Conservation (phyloP, 2,329 filamentous ascomycete genomes). For the Tolypocladium album region DNA sequence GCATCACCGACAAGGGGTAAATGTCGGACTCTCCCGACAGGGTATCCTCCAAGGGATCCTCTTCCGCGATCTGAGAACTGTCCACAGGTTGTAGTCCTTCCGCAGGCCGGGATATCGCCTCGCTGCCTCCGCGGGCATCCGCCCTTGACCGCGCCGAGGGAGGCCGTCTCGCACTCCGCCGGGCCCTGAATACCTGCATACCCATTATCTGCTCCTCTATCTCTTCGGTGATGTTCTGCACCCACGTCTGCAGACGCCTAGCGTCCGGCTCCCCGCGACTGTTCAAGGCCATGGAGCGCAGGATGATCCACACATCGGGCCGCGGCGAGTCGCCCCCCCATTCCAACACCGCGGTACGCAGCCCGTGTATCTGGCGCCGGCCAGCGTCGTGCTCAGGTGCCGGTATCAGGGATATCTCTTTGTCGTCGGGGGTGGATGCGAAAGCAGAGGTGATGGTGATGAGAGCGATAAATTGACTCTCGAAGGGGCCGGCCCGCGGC, state of each 20-base stretch:
- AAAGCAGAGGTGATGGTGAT: constrained; percentile 29
- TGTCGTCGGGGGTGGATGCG: constrained; percentile 6
- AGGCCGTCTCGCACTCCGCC: neutral
- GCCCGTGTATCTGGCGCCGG: constrained; percentile 27
- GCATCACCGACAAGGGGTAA: constrained; percentile 42
- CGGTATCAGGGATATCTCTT: constrained; percentile 18
- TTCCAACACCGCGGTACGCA: constrained; percentile 28
- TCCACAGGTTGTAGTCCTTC: neutral
- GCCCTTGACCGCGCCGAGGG: neutral
- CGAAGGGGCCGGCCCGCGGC: constrained; percentile 38
- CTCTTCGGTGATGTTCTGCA: constrained; percentile 39
- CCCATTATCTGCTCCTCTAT: constrained; percentile 33
- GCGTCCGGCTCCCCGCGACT: constrained; percentile 27
- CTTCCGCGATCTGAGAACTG: neutral
- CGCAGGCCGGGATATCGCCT: neutral
- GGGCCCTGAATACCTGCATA: constrained; percentile 24
- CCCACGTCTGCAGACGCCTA: constrained; percentile 39
- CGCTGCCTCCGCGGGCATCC: neutral
- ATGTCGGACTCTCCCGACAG: constrained; percentile 17
- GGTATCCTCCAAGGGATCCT: neutral
- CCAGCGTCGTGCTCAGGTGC: constrained; percentile 27
- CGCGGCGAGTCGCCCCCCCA: constrained; percentile 19
- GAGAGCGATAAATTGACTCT: constrained; percentile 37
- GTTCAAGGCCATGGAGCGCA: constrained; percentile 34
- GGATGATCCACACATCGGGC: constrained; percentile 37